Conservation (phyloP, 2,329 filamentous ascomycete genomes). For the Venturia effusa region DNA sequence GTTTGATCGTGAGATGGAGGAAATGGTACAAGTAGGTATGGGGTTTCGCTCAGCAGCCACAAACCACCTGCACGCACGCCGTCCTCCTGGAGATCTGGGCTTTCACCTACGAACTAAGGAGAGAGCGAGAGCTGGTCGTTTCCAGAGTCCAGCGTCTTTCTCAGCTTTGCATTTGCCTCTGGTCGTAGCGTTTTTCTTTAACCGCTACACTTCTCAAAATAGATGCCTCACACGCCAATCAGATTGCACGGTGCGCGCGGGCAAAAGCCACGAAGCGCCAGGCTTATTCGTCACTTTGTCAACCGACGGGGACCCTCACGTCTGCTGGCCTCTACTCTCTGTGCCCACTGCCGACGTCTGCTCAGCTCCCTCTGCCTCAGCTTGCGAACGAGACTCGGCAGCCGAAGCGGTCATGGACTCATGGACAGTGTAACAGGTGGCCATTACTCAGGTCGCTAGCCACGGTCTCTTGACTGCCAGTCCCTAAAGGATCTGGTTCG, state of each 20-base stretch:
- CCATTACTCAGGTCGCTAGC: neutral
- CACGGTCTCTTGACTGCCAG: neutral
- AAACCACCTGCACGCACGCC: neutral
- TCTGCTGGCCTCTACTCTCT: neutral
- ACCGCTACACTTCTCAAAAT: conserved; percentile 2
- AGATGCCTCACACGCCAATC: neutral
- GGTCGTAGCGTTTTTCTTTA: neutral
- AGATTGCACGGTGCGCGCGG: neutral
- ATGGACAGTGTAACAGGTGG: too few species aligned
- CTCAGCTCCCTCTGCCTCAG: neutral
- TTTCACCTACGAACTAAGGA: neutral
- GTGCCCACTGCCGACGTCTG: neutral
- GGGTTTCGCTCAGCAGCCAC: neutral
- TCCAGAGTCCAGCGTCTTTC: neutral
- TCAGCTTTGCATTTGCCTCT: conserved; percentile 1
- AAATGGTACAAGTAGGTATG: neutral
- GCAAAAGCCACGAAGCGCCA: conserved; percentile 4
- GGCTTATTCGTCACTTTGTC: conserved; percentile 3
- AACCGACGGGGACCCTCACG: neutral
- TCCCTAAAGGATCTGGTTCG: neutral
- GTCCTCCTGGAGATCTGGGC: neutral
- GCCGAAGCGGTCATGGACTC: too few species aligned
- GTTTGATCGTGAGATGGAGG: neutral
- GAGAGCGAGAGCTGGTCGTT: neutral
- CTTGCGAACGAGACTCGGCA: neutral